Evolutionary conservation across 2,329 filamentous ascomycete species (phyloP).

Genomic region (Fusarium sp.): DNA sequence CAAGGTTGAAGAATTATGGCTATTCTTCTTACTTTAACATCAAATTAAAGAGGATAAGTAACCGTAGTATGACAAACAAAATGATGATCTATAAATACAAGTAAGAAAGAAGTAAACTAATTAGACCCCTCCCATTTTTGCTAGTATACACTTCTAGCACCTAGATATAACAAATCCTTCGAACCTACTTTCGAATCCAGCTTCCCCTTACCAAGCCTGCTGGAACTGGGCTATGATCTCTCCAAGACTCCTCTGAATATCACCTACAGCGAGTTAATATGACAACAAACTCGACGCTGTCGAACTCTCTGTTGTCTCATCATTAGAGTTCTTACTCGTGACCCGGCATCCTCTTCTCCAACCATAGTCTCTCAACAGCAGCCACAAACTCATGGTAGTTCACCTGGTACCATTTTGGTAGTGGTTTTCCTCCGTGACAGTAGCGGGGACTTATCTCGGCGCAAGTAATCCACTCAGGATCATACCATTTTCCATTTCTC

Average conservation of each 20-base stretch:
- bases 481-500: rapidly evolving
- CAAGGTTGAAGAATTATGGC: no score
- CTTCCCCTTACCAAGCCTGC: neutral
- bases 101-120: neutral
- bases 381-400: neutral
- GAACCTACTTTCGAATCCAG: neutral
- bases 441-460: no score
- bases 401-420: neutral
- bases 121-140: no score
- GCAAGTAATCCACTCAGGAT: neutral
- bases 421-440: no score
- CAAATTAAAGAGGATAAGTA: neutral
- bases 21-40: neutral
- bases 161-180: neutral
- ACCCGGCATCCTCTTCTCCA: no score
- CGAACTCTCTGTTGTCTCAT: neutral
- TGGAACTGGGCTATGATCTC: neutral
- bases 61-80: neutral
- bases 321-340: neutral
- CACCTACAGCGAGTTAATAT: neutral
- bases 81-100: neutral
- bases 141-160: rapidly evolving
- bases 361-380: neutral
- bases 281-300: neutral
- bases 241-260: neutral